A percentile compares a stretch with the other conserved stretches of the same genome.
phyloP scores from a whole-genome alignment of 2,329 filamentous ascomycete species.

The Colletotrichum abscissum region DNA sequence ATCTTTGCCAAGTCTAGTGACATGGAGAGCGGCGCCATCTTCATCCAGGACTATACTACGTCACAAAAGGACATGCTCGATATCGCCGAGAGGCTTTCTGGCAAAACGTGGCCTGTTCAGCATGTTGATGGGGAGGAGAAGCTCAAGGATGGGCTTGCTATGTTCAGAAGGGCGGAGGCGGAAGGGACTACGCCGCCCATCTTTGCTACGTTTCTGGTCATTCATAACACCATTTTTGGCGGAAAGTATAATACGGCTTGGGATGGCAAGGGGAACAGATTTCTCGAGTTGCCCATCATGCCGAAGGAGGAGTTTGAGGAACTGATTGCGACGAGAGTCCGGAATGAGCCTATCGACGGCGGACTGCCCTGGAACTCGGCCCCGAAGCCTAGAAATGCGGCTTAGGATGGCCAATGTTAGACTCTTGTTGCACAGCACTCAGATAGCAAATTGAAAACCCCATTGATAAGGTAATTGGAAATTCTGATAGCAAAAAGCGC shows the following conservation, averaged over 20 bases:
- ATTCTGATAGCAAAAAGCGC: no score
- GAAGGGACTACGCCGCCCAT: not conserved
- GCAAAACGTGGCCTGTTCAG: not conserved
- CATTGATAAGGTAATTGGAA: no score
- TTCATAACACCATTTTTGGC: constrained; percentile 1
- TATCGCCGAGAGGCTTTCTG: constrained; percentile 36
- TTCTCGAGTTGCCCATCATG: not conserved
- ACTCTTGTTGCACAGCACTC: no score
- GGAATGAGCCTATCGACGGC: constrained; percentile 8
- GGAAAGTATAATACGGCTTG: constrained; percentile 4
- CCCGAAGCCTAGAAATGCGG: not conserved
- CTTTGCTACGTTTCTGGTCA: constrained; percentile 2
- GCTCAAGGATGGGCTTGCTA: not conserved
- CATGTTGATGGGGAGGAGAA: not conserved
- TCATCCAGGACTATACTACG: constrained; percentile 59
- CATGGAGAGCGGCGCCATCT: constrained; percentile 65
- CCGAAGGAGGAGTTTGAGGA: not conserved
- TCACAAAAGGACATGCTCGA: constrained; percentile 62
- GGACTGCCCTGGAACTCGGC: constrained; percentile 19
- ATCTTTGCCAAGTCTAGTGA: constrained; percentile 56
- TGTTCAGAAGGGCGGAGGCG: not conserved
- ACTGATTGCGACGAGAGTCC: constrained; percentile 8
- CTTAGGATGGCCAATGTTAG: not conserved
- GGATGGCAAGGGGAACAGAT: not conserved
- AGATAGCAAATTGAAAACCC: no score